A percentile compares a stretch with the other conserved stretches of the same genome.
Evolutionary conservation across 768 basidiomycete genomes (phyloP).

Genomic region (Podaxis sp.): DNA sequence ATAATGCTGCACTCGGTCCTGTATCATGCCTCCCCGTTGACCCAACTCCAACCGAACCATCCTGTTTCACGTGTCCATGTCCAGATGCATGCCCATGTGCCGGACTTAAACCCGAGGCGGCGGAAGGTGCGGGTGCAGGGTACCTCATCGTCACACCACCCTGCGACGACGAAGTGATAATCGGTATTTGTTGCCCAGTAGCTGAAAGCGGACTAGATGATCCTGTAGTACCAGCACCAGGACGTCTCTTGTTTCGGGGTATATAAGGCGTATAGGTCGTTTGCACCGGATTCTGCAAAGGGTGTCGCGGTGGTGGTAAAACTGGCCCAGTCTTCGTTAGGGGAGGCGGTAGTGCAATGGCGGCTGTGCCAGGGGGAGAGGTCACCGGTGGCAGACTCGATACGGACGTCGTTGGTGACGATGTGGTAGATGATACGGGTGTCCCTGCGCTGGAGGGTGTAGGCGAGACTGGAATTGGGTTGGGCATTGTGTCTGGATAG

Average conservation of each 20-base stretch:
- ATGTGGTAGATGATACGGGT: conserved; percentile 34
- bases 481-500: conserved; percentile 78
- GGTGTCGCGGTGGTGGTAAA: conserved; percentile 61
- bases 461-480: conserved; percentile 27
- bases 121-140: conserved; percentile 22
- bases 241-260: conserved; percentile 9
- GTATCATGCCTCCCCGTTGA: conserved; percentile 29
- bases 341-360: conserved; percentile 24
- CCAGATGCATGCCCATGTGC: conserved; percentile 2
- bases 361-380: conserved; percentile 30
- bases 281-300: conserved; percentile 45
- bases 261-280: conserved; percentile 15
- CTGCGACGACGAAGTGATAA: conserved; percentile 66
- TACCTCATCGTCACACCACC: conserved; percentile 53
- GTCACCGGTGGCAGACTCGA: conserved; percentile 29
- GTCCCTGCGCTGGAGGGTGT: conserved; percentile 28
- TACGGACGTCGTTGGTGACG: conserved; percentile 36
- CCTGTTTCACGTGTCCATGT: conserved; percentile 19
- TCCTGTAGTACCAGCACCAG: conserved; percentile 34
- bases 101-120: conserved; percentile 8
- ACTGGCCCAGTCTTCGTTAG: conserved; percentile 18
- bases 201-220: conserved; percentile 44
- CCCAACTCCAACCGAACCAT: conserved; percentile 16
- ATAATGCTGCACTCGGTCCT: conserved; percentile 71
- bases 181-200: conserved; percentile 50